Conservation (phyloP, 2,329 filamentous ascomycete species). For the Colletotrichum costaricense region DNA sequence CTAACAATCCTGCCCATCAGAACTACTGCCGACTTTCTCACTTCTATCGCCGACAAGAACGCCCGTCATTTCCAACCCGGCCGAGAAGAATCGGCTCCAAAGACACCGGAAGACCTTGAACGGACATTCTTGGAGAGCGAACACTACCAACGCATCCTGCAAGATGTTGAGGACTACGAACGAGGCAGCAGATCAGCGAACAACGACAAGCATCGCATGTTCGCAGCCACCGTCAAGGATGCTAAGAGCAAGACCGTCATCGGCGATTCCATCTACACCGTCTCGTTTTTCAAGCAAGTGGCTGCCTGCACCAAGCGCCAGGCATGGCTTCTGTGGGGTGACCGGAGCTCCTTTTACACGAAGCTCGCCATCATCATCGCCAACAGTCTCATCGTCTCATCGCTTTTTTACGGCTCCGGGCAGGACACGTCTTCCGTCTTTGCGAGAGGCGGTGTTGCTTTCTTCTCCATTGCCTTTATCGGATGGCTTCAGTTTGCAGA, state of each 20-base stretch:
- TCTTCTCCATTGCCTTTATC: conserved; percentile 36
- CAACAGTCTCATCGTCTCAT: conserved; percentile 80
- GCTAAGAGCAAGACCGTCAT: conserved; percentile 75
- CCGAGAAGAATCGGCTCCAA: conserved; percentile 69
- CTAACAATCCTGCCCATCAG: conserved; percentile 56
- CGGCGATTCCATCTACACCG: conserved; percentile 80
- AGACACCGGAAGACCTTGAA: conserved; percentile 71
- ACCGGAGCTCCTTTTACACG: conserved; percentile 79
- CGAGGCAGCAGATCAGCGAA: conserved; percentile 47
- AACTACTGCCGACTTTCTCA: conserved; percentile 76
- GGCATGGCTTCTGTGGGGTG: conserved; percentile 82
- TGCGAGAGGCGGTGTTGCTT: conserved; percentile 9
- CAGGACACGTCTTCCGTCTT: conserved; percentile 36
- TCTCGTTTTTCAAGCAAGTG: conserved; percentile 80
- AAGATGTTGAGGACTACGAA: conserved; percentile 62
- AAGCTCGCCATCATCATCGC: conserved; percentile 84
- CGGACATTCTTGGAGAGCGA: conserved; percentile 68
- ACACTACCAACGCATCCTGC: conserved; percentile 65
- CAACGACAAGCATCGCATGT: conserved; percentile 40
- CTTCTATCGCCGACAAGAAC: conserved; percentile 73
- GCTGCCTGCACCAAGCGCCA: conserved; percentile 76
- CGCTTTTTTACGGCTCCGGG: conserved; percentile 78
- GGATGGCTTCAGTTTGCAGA: conserved; percentile 36
- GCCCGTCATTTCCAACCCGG: conserved; percentile 72
- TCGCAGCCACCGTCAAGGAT: conserved; percentile 30